Evolutionary conservation across 768 basidiomycete genomes (phyloP), one percentile per base, ranked within the genome.

Genomic region (Nidularia sp.): DNA sequence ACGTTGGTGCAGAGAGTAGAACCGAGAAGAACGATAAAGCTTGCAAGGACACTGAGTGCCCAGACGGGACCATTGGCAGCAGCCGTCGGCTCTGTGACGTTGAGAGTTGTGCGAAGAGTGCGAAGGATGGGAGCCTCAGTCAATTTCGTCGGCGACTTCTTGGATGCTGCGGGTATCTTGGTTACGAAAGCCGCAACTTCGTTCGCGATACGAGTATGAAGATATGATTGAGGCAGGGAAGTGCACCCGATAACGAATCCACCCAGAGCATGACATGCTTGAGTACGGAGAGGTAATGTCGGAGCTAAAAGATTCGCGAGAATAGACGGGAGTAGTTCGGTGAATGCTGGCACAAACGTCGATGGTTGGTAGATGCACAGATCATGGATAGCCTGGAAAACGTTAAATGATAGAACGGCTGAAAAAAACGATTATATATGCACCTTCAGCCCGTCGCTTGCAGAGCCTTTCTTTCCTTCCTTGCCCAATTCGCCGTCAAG

Each of bases 381-480:
- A 56, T 90, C 86, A 55, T 87, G 83, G 32, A 91, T 75, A 3
- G 88, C 89, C 89, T 90, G 50, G 12, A 42, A n/a, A 9, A 8
- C 4, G 25, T 31, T 36, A 42, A n/a, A 9, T 8, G 6, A 22
- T 33, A 22, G 52, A 43, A 47, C 51, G 35, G 10, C 3, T 22
- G 32, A 46, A 49, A 44, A 31, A 43, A 12, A 29, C 29, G 41
- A 51, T 46, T 55, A 50, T 55, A 25, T 50, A 63, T 67, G 58
- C 62, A 86, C 90, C 78, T 85, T 89, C 45, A 91, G 74, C 18
- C 87, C 88, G 64, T 93, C 90, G 34, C 78, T 86, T 1, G 76
- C 78, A 3, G 90, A 83, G 0, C 91, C 91, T 60, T 90, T 92
- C 73, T 93, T 93, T 7, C 91, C 91, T 64, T 93, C 91, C 63